Evolutionary conservation across 768 basidiomycete species (phyloP).

Genomic region (Fibroporia radiculosa): DNA sequence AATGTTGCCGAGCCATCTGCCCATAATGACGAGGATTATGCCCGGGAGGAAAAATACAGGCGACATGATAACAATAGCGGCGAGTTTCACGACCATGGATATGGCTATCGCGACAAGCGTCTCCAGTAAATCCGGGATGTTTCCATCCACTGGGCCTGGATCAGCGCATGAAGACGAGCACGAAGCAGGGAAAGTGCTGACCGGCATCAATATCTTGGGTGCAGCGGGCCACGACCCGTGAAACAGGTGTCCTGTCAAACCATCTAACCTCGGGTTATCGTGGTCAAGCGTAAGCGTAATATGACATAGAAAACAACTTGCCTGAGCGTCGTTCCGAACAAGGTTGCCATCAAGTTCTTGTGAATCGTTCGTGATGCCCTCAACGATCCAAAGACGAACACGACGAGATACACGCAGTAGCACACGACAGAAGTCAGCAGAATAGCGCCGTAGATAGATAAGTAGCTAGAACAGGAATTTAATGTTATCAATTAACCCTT

Average conservation of each 20-base stretch:
- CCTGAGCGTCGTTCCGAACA: slow-evolving; percentile 26
- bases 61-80: slow-evolving; percentile 30
- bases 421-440: slow-evolving; percentile 14
- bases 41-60: slow-evolving; percentile 37
- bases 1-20: slow-evolving; percentile 36
- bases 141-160: slow-evolving; percentile 27
- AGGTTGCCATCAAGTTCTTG: slow-evolving; percentile 19
- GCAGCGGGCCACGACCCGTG: slow-evolving; percentile 57
- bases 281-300: not conserved
- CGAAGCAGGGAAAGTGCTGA: not conserved
- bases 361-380: slow-evolving; percentile 26
- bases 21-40: slow-evolving; percentile 27
- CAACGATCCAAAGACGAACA: slow-evolving; percentile 23
- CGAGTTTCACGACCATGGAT: slow-evolving; percentile 27
- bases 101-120: slow-evolving; percentile 24
- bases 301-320: not conserved
- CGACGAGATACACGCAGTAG: slow-evolving; percentile 14
- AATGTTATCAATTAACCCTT: not conserved
- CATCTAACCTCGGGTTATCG: slow-evolving; percentile 24
- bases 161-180: not conserved
- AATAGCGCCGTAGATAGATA: slow-evolving; percentile 18
- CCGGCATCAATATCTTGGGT: slow-evolving; percentile 53
- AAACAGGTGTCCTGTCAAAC: slow-evolving; percentile 44
- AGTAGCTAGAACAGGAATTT: slow-evolving; percentile 17
- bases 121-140: slow-evolving; percentile 18